These are phyloP conservation scores for Gynandropsis gynandra DNA, from an alignment of 345 rosid genomes.

Conservation along the genomic window DNA sequence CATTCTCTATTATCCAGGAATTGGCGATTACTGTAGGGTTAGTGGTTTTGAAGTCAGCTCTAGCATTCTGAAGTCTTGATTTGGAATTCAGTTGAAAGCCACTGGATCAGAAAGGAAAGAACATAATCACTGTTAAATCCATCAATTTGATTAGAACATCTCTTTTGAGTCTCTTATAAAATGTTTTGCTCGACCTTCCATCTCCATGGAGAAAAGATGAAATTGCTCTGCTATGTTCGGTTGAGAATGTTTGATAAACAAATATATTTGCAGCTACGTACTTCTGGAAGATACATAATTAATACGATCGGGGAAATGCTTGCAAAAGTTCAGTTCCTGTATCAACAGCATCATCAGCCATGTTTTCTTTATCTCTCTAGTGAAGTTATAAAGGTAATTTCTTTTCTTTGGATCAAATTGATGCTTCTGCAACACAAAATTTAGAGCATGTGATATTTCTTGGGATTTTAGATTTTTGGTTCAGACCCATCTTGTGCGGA, in stretches of 20 bases:
- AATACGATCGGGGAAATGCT: constrained; percentile 90
- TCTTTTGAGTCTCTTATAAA: too few relatives aligned
- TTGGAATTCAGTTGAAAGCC: too few relatives aligned
- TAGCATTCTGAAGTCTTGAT: too few relatives aligned
- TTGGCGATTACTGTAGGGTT: too few relatives aligned
- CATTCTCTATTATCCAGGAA: constrained; percentile 1
- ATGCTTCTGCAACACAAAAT: constrained; percentile 6
- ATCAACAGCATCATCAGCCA: constrained; percentile 91
- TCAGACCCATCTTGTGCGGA: constrained; percentile 84
- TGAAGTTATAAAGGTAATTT: constrained; percentile 90
- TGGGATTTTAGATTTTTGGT: constrained; percentile 76
- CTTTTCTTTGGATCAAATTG: constrained; percentile 5
- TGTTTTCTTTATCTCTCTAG: constrained; percentile 98
- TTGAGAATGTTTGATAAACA: constrained; percentile 4
- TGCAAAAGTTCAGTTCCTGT: constrained; percentile 82
- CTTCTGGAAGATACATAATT: constrained; percentile 92
- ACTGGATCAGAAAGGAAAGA: too few relatives aligned
- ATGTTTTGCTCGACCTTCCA: constrained; percentile 6
- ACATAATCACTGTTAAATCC: too few relatives aligned
- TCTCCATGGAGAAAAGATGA: constrained; percentile 6
- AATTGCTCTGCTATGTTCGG: background rate
- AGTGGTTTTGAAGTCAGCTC: too few relatives aligned
- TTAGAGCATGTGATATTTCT: constrained; percentile 15
- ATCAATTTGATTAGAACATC: too few relatives aligned
- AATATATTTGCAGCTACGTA: constrained; percentile 61